These are phyloP conservation scores for Krasilnikovozyma curviuscula DNA, from an alignment of 768 basidiomycete genomes.

Conservation along the genomic window DNA sequence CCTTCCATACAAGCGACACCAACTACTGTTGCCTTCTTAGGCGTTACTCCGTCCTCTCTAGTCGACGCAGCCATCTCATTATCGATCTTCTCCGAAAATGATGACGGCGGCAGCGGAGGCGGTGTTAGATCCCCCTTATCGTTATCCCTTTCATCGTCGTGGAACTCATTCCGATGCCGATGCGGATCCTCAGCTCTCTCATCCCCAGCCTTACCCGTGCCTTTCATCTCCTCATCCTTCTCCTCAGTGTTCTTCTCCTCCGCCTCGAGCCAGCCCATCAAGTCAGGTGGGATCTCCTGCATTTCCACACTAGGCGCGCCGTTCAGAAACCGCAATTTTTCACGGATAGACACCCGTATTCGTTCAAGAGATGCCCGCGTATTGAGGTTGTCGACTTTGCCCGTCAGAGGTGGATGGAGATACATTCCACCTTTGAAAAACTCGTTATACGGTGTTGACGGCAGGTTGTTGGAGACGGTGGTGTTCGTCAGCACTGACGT, in stretches of 20 bases:
- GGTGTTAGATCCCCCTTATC: too few species aligned
- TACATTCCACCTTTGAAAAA: conserved; percentile 82
- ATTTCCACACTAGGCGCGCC: conserved; percentile 92
- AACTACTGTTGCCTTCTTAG: too few species aligned
- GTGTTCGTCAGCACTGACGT: conserved; percentile 78
- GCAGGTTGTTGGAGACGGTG: conserved; percentile 65
- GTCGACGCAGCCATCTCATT: too few species aligned
- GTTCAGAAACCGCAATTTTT: conserved; percentile 74
- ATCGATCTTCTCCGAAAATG: too few species aligned
- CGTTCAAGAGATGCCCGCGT: conserved; percentile 60
- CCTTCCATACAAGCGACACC: too few species aligned
- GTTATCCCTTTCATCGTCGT: conserved; percentile 49
- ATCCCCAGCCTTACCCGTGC: conserved; percentile 3
- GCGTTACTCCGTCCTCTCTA: too few species aligned
- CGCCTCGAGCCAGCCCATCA: conserved; percentile 52
- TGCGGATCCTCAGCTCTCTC: conserved; percentile 30
- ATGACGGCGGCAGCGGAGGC: too few species aligned
- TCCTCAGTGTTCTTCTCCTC: conserved; percentile 51
- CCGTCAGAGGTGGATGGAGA: conserved; percentile 77
- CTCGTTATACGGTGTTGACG: conserved; percentile 69
- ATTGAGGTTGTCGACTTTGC: conserved; percentile 84
- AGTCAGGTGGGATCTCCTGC: conserved; percentile 87
- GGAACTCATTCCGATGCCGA: conserved; percentile 46
- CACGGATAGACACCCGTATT: conserved; percentile 65
- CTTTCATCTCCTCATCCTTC: conserved; percentile 40